phyloP scores from a whole-genome alignment of 306 rosid species.

The Purshia tridentata region DNA sequence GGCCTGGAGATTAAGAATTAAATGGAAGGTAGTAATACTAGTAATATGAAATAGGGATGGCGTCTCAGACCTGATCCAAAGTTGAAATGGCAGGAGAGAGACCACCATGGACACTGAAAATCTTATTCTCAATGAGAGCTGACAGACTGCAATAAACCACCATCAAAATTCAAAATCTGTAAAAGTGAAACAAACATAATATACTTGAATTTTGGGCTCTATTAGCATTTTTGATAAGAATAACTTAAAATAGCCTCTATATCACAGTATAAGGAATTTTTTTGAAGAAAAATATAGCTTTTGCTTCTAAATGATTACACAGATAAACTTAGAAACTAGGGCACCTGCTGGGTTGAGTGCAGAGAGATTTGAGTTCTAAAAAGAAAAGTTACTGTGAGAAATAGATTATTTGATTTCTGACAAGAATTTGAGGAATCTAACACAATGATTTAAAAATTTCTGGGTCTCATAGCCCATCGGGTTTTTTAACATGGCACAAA shows the following conservation, averaged over 20 bases:
- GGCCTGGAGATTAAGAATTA: conserved; percentile 4
- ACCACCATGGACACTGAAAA: conserved; percentile 98
- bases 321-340: not conserved
- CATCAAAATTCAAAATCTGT: conserved; percentile 25
- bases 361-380: not conserved
- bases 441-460: not conserved
- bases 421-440: not conserved
- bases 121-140: conserved; percentile 88
- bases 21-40: not conserved
- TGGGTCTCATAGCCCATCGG: not conserved
- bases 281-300: not conserved
- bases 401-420: not conserved
- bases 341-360: not conserved
- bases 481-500: not conserved
- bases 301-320: not conserved
- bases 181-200: conserved; percentile 13
- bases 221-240: conserved; percentile 22
- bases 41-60: conserved; percentile 3
- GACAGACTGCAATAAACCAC: conserved; percentile 63
- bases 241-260: not conserved
- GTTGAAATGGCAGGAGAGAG: conserved; percentile 96
- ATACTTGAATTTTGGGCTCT: conserved; percentile 14
- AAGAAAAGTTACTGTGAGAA: not conserved
- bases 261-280: not conserved
- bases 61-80: conserved; percentile 77